Percentiles rank a stretch among this genome's conserved stretches.
These are phyloP conservation scores for Cupressus sempervirens DNA, from an alignment of 75 land plant genomes.

Conservation along the genomic window DNA sequence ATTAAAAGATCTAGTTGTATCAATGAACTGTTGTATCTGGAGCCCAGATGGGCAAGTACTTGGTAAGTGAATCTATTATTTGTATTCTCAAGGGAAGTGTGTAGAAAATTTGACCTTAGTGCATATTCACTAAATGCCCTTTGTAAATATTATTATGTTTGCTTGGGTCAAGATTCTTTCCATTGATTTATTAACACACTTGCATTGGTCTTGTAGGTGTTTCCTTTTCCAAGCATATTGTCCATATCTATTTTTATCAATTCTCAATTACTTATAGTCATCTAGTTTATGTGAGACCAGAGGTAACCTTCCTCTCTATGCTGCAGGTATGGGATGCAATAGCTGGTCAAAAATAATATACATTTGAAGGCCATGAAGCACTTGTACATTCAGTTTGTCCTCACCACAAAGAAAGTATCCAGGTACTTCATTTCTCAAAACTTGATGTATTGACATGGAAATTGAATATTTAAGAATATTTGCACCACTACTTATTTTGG, in stretches of 20 bases:
- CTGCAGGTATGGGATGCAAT: constrained; percentile 80
- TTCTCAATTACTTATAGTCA: not conserved
- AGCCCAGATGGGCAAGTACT: constrained; percentile 72
- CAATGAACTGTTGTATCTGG: constrained; percentile 76
- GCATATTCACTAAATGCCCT: not conserved
- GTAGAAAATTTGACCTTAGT: not conserved
- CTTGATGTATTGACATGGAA: not conserved
- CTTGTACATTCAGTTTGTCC: constrained; percentile 87
- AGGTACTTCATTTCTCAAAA: constrained; percentile 31
- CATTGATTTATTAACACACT: not conserved
- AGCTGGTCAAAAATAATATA: constrained; percentile 50
- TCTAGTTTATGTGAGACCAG: not conserved
- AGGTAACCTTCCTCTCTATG: not conserved
- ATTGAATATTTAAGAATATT: not conserved
- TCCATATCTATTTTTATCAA: constrained; percentile 64
- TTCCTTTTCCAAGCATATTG: constrained; percentile 83
- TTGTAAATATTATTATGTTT: not conserved
- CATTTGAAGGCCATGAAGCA: constrained; percentile 87
- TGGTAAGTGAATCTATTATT: constrained; percentile 29
- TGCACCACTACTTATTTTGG: not conserved
- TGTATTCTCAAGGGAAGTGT: not conserved
- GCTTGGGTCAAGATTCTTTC: not conserved
- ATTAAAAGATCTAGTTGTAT: constrained; percentile 57
- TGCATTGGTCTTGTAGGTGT: constrained; percentile 48
- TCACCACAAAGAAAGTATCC: constrained; percentile 69